Percentiles rank a stretch among this genome's conserved stretches.
Conservation (phyloP, 2,329 filamentous ascomycete genomes). For the Akanthomyces muscarius region DNA sequence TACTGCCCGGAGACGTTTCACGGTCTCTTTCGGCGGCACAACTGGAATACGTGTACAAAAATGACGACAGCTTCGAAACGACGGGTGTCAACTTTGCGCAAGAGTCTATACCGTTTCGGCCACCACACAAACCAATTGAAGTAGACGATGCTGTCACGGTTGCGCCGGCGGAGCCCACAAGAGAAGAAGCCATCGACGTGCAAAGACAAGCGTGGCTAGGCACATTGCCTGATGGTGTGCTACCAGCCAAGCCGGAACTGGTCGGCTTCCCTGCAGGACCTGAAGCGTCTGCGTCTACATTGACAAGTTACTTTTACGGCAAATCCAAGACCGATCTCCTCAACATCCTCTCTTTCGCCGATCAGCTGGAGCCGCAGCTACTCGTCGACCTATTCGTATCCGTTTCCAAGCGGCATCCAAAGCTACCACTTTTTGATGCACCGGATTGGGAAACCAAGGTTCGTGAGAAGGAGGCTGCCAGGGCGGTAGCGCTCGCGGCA, state of each 20-base stretch:
- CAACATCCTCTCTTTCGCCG: constrained; percentile 38
- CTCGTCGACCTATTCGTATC: constrained; percentile 40
- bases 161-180: constrained; percentile 13
- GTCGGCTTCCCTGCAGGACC: constrained; percentile 36
- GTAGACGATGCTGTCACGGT: constrained; percentile 22
- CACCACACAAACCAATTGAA: constrained; percentile 17
- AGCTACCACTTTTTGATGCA: constrained; percentile 40
- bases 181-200: constrained; percentile 24
- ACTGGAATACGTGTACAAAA: not conserved
- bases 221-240: constrained; percentile 28
- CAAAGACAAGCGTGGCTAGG: constrained; percentile 32
- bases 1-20: not conserved
- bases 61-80: constrained; percentile 11
- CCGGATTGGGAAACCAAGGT: constrained; percentile 37
- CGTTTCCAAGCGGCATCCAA: constrained; percentile 39
- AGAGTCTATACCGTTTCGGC: constrained; percentile 29
- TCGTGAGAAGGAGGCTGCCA: constrained; percentile 2
- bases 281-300: constrained; percentile 30
- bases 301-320: constrained; percentile 36
- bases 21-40: not conserved
- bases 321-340: constrained; percentile 37
- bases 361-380: constrained; percentile 39
- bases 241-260: constrained; percentile 34
- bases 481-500: not conserved
- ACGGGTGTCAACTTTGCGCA: constrained; percentile 30